phyloP scores from a whole-genome alignment of 2,329 filamentous ascomycete species.

The Xylaria arbuscula region DNA sequence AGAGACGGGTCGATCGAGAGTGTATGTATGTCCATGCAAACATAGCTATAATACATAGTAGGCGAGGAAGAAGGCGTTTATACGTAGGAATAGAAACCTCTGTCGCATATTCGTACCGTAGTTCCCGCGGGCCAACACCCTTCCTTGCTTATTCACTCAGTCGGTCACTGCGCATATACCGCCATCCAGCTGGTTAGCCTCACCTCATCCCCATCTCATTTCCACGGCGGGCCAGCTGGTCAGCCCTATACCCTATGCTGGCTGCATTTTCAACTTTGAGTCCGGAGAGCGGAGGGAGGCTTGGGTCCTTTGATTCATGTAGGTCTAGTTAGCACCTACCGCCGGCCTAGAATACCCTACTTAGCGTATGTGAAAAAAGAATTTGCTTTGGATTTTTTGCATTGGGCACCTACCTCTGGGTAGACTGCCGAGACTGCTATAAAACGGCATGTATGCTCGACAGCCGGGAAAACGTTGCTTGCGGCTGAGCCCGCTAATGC shows the following conservation, averaged over 20 bases:
- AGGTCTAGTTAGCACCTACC: conserved; percentile 11
- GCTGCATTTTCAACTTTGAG: neutral
- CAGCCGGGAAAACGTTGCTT: neutral
- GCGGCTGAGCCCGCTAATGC: conserved; percentile 29
- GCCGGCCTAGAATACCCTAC: neutral
- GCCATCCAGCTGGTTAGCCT: conserved; percentile 6
- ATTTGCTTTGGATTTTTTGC: neutral
- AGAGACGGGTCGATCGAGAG: neutral
- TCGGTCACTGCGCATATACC: neutral
- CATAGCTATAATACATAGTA: neutral
- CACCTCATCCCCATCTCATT: conserved; percentile 25
- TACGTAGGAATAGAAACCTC: neutral
- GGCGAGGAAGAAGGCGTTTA: conserved; percentile 11
- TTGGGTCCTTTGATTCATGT: conserved; percentile 24
- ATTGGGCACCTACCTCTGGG: neutral
- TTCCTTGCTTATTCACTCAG: neutral
- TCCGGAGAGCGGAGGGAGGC: conserved; percentile 19
- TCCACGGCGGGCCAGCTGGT: conserved; percentile 11
- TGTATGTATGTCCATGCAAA: neutral
- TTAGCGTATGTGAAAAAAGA: neutral
- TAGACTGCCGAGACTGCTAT: neutral
- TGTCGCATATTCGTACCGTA: conserved; percentile 1
- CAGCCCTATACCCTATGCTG: conserved; percentile 25
- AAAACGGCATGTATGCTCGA: neutral
- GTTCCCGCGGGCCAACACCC: neutral